Conservation (phyloP, 768 basidiomycete species). For the Tephrocybe sp. region DNA sequence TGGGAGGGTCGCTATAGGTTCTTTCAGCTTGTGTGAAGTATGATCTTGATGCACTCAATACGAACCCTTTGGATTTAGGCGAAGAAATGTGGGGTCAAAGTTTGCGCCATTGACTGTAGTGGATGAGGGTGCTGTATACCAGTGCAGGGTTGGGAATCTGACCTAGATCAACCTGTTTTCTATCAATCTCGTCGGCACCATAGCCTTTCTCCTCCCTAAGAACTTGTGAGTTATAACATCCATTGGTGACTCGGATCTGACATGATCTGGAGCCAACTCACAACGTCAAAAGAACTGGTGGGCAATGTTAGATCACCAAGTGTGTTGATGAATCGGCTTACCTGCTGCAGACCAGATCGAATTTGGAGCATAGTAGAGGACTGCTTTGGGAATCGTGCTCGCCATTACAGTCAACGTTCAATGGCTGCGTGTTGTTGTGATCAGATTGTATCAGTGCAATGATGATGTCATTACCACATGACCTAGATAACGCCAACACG, state of each 20-base stretch:
- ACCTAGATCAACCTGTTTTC: conserved; percentile 69
- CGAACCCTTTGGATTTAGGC: conserved; percentile 76
- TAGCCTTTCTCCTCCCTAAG: conserved; percentile 80
- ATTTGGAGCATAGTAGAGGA: conserved; percentile 65
- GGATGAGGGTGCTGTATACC: neutral
- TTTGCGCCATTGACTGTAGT: conserved; percentile 74
- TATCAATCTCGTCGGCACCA: conserved; percentile 69
- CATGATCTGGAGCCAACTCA: conserved; percentile 31
- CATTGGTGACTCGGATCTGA: too few relatives aligned
- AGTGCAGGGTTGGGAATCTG: neutral
- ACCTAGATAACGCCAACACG: neutral
- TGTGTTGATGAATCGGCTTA: conserved; percentile 27
- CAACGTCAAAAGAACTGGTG: conserved; percentile 55
- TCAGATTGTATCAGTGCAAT: neutral
- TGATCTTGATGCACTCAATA: neutral
- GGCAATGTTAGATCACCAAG: neutral
- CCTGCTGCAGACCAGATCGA: conserved; percentile 69
- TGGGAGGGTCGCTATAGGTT: conserved; percentile 65
- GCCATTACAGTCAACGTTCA: conserved; percentile 30
- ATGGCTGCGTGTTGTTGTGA: too few relatives aligned
- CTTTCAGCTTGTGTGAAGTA: neutral
- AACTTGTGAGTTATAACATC: conserved; percentile 7
- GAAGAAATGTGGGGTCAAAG: conserved; percentile 70
- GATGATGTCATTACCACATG: conserved; percentile 9
- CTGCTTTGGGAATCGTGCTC: conserved; percentile 65